Evolutionary conservation across 441 rosid genomes (phyloP).

Genomic region (Euphorbia celastroides): DNA sequence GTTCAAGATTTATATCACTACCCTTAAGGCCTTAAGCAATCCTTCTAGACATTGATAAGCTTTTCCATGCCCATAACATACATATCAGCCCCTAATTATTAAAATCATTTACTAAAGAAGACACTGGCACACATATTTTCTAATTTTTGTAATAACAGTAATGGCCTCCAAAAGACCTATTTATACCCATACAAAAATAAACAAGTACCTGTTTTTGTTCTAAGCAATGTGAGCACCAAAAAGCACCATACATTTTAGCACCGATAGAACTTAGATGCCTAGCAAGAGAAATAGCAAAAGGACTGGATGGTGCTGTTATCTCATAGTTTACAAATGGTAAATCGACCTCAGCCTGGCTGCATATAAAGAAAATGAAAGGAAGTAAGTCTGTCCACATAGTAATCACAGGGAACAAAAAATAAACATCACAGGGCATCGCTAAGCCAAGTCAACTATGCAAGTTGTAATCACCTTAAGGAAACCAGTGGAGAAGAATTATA

Average conservation of each 20-base stretch:
- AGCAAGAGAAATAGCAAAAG: constrained; percentile 66
- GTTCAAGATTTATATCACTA: background rate
- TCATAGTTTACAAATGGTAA: constrained; percentile 59
- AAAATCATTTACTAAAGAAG: background rate
- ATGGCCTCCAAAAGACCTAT: background rate
- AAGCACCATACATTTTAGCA: constrained; percentile 93
- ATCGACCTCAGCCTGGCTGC: constrained; percentile 47
- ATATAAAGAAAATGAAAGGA: constrained; percentile 10
- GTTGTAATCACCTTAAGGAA: background rate
- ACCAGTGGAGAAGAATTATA: constrained; percentile 1
- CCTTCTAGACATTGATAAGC: background rate
- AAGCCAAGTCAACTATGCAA: background rate
- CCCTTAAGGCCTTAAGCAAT: background rate
- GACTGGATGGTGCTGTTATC: constrained; percentile 59
- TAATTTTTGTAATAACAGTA: too few species aligned
- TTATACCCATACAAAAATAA: too few species aligned
- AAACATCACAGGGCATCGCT: background rate
- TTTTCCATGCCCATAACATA: background rate
- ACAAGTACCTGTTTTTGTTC: constrained; percentile 71
- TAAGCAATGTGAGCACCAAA: constrained; percentile 96
- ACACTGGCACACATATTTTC: background rate
- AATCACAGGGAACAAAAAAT: background rate
- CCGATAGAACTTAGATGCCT: constrained; percentile 65
- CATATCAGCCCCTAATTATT: background rate
- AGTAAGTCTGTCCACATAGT: constrained; percentile 6